These are phyloP conservation scores for Massariosphaeria phaeospora DNA, from an alignment of 495 filamentous ascomycete species.

Conservation along the genomic window DNA sequence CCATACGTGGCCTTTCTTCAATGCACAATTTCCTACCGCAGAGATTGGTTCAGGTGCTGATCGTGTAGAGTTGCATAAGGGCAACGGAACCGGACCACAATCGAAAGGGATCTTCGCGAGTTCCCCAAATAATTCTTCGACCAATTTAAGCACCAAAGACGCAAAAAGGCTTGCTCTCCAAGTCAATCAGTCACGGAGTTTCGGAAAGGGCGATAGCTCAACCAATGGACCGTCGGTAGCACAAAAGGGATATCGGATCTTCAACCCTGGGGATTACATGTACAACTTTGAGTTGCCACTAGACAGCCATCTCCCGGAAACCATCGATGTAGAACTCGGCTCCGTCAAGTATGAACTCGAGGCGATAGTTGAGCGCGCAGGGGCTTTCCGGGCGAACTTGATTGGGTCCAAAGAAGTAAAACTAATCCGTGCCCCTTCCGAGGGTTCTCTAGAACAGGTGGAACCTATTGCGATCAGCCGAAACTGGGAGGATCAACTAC, in stretches of 20 bases:
- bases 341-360: slow-evolving; percentile 87
- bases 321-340: slow-evolving; percentile 83
- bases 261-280: slow-evolving; percentile 84
- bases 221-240: slow-evolving; percentile 57
- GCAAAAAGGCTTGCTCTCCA: slow-evolving; percentile 69
- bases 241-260: slow-evolving; percentile 84
- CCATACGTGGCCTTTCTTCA: slow-evolving; percentile 78
- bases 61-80: slow-evolving; percentile 49
- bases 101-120: slow-evolving; percentile 35
- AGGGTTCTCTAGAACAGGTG: slow-evolving; percentile 86
- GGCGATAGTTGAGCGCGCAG: slow-evolving; percentile 79
- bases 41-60: slow-evolving; percentile 63
- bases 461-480: slow-evolving; percentile 96
- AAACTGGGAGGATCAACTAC: slow-evolving; percentile 96
- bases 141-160: slow-evolving; percentile 47
- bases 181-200: slow-evolving; percentile 77
- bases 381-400: slow-evolving; percentile 88
- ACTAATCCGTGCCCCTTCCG: slow-evolving; percentile 81
- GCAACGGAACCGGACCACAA: slow-evolving; percentile 8
- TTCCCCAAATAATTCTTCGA: slow-evolving; percentile 49
- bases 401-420: slow-evolving; percentile 77
- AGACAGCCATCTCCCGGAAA: slow-evolving; percentile 87
- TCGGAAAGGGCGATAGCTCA: slow-evolving; percentile 70
- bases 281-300: slow-evolving; percentile 95
- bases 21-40: slow-evolving; percentile 59